These are phyloP conservation scores for Mycena amicta DNA, from an alignment of 768 basidiomycete genomes.

Conservation along the genomic window DNA sequence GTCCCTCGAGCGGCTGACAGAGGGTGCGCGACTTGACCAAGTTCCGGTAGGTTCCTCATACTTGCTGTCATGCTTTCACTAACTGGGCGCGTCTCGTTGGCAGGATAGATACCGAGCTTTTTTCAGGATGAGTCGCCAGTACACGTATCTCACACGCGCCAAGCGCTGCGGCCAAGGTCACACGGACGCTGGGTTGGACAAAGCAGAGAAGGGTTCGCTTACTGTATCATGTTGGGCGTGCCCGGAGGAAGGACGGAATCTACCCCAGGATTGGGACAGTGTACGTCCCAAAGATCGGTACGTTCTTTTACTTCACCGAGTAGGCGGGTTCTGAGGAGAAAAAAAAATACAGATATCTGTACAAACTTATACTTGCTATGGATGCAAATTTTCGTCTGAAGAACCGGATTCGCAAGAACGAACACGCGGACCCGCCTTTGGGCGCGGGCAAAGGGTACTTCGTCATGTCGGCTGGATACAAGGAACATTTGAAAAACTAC, in stretches of 20 bases:
- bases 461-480: constrained; percentile 13
- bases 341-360: too few species aligned
- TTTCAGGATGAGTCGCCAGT: neutral
- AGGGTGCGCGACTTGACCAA: neutral
- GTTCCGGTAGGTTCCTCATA: neutral
- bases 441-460: constrained; percentile 17
- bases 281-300: too few species aligned
- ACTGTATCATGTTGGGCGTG: constrained; percentile 21
- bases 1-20: neutral
- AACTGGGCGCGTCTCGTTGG: neutral
- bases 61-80: neutral
- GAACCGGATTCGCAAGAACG: constrained; percentile 6
- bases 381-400: too few species aligned
- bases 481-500: constrained; percentile 4
- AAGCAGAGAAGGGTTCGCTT: constrained; percentile 2
- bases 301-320: too few species aligned
- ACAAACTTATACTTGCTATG: too few species aligned
- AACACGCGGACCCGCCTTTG: constrained; percentile 15
- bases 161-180: constrained; percentile 15
- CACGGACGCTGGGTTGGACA: neutral
- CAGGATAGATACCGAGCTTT: constrained; percentile 9
- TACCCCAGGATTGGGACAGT: too few species aligned
- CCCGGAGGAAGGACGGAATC: too few species aligned
- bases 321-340: too few species aligned
- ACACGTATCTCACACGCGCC: neutral